Percentiles rank a stretch among this genome's conserved stretches.
phyloP scores from a whole-genome alignment of 805 yeast genomes.

The Teunomyces stri region DNA sequence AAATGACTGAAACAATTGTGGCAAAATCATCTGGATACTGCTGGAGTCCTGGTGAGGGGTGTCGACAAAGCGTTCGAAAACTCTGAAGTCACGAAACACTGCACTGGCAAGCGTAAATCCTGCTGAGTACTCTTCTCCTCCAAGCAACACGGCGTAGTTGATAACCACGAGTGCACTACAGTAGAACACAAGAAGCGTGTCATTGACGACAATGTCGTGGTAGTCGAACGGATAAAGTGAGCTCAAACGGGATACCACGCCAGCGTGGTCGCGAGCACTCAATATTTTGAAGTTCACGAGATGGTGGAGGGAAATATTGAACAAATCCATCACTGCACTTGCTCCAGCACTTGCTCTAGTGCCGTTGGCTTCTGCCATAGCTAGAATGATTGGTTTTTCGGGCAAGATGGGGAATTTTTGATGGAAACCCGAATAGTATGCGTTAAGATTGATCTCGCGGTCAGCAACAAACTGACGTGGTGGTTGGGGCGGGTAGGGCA shows the following conservation, averaged over 20 bases:
- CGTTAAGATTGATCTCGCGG: conserved; percentile 33
- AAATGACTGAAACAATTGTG: conserved; percentile 48
- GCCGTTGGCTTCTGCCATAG: conserved; percentile 9
- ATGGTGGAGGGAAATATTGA: conserved; percentile 39
- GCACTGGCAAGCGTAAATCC: conserved; percentile 53
- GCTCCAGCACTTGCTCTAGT: conserved; percentile 18
- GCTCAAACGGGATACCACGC: conserved; percentile 33
- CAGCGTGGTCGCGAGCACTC: conserved; percentile 32
- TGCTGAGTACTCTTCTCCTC: conserved; percentile 59
- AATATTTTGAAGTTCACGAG: conserved; percentile 35
- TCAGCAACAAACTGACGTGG: conserved; percentile 14
- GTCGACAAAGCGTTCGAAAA: conserved; percentile 40
- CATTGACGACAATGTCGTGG: conserved; percentile 19
- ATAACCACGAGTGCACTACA: conserved; percentile 34
- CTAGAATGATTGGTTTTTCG: conserved; percentile 21
- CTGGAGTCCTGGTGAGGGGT: conserved; percentile 17
- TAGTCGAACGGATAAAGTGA: conserved; percentile 35
- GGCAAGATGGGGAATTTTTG: conserved; percentile 46
- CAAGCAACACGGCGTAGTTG: conserved; percentile 55
- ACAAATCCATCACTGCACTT: conserved; percentile 36
- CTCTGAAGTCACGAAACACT: conserved; percentile 56
- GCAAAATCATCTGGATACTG: conserved; percentile 27
- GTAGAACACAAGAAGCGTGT: conserved; percentile 24
- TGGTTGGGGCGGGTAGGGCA: conserved; percentile 15
- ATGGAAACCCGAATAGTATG: conserved; percentile 46